Evolutionary conservation across 1,284 basidiomycete genomes (phyloP).

Genomic region (Pseudomicrostroma phylloplanum): DNA sequence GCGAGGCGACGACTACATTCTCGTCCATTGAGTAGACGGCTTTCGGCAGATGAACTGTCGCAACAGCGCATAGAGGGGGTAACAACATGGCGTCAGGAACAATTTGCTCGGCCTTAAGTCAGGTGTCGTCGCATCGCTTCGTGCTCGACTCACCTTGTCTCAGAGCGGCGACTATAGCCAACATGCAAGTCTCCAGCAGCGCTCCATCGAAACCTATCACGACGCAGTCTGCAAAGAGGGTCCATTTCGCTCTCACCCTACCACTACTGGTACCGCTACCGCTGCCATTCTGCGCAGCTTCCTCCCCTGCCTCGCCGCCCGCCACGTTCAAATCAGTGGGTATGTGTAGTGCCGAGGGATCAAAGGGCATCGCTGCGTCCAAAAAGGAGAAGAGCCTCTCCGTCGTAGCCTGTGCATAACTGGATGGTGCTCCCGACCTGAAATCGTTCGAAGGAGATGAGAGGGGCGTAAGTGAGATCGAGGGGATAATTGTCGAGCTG

Average conservation of each 20-base stretch:
- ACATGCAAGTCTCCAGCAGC: not conserved
- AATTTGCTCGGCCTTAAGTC: too few species aligned
- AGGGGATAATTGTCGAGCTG: not conserved
- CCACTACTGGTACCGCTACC: not conserved
- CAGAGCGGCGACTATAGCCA: not conserved
- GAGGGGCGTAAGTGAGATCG: slow-evolving; percentile 2
- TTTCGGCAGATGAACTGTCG: not conserved
- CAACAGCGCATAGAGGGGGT: not conserved
- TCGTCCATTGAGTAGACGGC: slow-evolving; percentile 1
- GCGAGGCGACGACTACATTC: slow-evolving; percentile 3
- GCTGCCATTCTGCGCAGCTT: not conserved
- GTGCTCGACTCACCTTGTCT: not conserved
- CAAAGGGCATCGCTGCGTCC: slow-evolving; percentile 3
- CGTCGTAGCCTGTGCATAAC: not conserved
- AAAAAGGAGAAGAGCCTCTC: not conserved
- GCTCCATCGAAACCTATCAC: slow-evolving; percentile 2
- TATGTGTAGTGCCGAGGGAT: not conserved
- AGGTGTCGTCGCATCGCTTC: too few species aligned
- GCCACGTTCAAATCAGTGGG: not conserved
- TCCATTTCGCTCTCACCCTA: not conserved
- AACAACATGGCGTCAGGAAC: not conserved
- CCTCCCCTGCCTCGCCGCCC: not conserved
- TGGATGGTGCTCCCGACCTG: slow-evolving; percentile 1
- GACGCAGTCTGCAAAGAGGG: not conserved
- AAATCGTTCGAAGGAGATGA: slow-evolving; percentile 4